Percentiles rank a stretch among this genome's conserved stretches.
phyloP scores from a whole-genome alignment of 805 yeast genomes.

The Kodamaea nitidulidarum region DNA sequence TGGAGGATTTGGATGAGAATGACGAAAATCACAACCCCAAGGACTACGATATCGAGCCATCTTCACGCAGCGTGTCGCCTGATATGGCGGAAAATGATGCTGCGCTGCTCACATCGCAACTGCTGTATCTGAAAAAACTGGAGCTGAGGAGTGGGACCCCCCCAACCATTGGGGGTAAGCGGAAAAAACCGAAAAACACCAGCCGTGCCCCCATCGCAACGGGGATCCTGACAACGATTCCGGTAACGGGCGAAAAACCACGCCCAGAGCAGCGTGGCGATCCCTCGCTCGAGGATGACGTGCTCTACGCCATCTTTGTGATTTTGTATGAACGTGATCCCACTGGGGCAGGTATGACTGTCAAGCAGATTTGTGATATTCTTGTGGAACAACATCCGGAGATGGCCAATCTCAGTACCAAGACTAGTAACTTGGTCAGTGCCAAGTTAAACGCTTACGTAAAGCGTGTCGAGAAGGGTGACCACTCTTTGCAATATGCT shows the following conservation, averaged over 20 bases:
- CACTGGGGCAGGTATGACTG: slow-evolving; percentile 80
- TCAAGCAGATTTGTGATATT: slow-evolving; percentile 78
- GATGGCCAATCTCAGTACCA: slow-evolving; percentile 76
- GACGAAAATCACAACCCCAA: slow-evolving; percentile 3
- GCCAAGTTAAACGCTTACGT: slow-evolving; percentile 85
- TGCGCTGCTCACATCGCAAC: slow-evolving; percentile 4
- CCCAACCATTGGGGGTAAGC: slow-evolving; percentile 10
- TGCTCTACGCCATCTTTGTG: slow-evolving; percentile 68
- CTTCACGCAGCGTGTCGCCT: slow-evolving; percentile 40
- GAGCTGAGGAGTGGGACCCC: slow-evolving; percentile 32
- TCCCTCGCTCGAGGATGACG: slow-evolving; percentile 67
- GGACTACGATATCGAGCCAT: slow-evolving; percentile 15
- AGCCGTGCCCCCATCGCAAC: slow-evolving; percentile 56
- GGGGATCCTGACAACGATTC: slow-evolving; percentile 74
- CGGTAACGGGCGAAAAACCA: slow-evolving; percentile 71
- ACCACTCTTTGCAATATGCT: slow-evolving; percentile 65
- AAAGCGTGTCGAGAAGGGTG: slow-evolving; percentile 81
- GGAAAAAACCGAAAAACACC: slow-evolving; percentile 33
- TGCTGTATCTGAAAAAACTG: slow-evolving; percentile 9
- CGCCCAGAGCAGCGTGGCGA: slow-evolving; percentile 61
- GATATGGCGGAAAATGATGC: slow-evolving; percentile 2
- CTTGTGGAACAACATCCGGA: slow-evolving; percentile 73
- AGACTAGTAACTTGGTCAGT: slow-evolving; percentile 74
- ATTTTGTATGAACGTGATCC: slow-evolving; percentile 68
- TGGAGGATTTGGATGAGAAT: slow-evolving; percentile 4